Evolutionary conservation across 768 basidiomycete species (phyloP).

Genomic region (Suillus sp.): DNA sequence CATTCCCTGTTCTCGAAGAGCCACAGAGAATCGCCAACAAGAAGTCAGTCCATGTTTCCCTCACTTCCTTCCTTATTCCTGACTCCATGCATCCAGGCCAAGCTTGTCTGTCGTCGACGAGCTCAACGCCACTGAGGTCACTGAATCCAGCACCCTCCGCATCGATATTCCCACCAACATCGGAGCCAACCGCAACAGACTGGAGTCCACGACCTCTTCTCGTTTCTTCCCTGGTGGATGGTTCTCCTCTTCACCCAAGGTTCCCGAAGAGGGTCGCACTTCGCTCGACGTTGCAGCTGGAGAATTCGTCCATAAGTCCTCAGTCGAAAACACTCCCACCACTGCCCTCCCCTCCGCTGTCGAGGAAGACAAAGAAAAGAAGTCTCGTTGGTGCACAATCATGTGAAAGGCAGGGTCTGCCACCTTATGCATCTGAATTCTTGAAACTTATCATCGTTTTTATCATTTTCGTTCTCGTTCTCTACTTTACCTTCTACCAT

Average conservation of each 20-base stretch:
- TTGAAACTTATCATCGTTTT: constrained; percentile 8
- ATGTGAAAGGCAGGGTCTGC: constrained; percentile 15
- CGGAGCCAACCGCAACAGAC: constrained; percentile 34
- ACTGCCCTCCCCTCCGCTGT: constrained; percentile 15
- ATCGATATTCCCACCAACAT: constrained; percentile 21
- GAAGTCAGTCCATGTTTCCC: constrained; percentile 15
- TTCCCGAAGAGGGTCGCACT: constrained; percentile 43
- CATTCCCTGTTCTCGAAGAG: constrained; percentile 22
- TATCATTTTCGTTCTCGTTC: constrained; percentile 6
- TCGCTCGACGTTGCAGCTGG: constrained; percentile 54
- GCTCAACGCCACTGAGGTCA: constrained; percentile 8
- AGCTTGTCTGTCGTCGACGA: constrained; percentile 15
- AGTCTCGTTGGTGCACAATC: constrained; percentile 21
- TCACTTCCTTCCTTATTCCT: constrained; percentile 8
- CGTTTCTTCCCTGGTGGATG: constrained; percentile 60
- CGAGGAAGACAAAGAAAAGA: constrained; percentile 19
- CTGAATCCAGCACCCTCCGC: constrained; percentile 11
- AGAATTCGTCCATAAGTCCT: constrained; percentile 38
- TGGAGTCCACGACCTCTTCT: constrained; percentile 59
- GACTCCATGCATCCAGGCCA: constrained; percentile 9
- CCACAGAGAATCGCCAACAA: constrained; percentile 10
- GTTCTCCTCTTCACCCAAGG: constrained; percentile 41
- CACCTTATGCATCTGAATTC: constrained; percentile 18
- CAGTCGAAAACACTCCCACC: constrained; percentile 10
- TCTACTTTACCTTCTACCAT: constrained; percentile 1